A percentile compares a stretch with the other conserved stretches of the same genome.
These are phyloP conservation scores for Wickerhamomyces sp. DNA, from an alignment of 1,139 yeast genomes.

Conservation along the genomic window DNA sequence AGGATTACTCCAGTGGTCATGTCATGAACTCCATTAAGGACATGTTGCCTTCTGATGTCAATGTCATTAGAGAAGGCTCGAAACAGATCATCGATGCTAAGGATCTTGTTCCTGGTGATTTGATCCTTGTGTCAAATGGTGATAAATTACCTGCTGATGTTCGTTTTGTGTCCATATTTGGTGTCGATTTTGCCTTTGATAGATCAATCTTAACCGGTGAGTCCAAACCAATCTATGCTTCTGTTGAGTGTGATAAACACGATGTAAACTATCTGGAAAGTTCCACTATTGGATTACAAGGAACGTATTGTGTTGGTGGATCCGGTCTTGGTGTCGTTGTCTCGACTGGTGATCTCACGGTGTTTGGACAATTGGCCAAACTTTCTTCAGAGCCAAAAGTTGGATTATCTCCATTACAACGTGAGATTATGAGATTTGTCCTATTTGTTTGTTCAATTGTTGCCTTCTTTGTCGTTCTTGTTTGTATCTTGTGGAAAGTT, in stretches of 20 bases:
- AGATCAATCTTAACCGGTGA: constrained; percentile 52
- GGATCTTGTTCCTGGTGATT: constrained; percentile 47
- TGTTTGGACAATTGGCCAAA: constrained; percentile 45
- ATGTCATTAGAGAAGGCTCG: constrained; percentile 39
- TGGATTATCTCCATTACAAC: constrained; percentile 41
- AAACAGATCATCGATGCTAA: constrained; percentile 31
- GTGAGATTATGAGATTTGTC: constrained; percentile 42
- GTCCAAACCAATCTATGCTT: constrained; percentile 40
- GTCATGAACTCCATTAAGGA: constrained; percentile 46
- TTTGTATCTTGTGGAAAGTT: constrained; percentile 44
- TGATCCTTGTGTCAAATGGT: constrained; percentile 39
- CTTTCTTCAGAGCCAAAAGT: constrained; percentile 33
- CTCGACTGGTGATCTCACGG: constrained; percentile 42
- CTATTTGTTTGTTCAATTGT: constrained; percentile 33
- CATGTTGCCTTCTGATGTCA: constrained; percentile 40
- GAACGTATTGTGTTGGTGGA: constrained; percentile 44
- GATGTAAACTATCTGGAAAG: constrained; percentile 41
- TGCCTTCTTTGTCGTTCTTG: constrained; percentile 35
- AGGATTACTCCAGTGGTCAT: constrained; percentile 43
- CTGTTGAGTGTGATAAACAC: constrained; percentile 28
- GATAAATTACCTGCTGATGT: constrained; percentile 49
- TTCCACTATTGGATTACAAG: constrained; percentile 42
- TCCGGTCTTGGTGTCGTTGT: constrained; percentile 43
- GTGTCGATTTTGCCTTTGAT: constrained; percentile 42
- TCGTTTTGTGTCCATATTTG: constrained; percentile 30